phyloP scores from a whole-genome alignment of 2,329 filamentous ascomycete species.

The Nemania abortiva region DNA sequence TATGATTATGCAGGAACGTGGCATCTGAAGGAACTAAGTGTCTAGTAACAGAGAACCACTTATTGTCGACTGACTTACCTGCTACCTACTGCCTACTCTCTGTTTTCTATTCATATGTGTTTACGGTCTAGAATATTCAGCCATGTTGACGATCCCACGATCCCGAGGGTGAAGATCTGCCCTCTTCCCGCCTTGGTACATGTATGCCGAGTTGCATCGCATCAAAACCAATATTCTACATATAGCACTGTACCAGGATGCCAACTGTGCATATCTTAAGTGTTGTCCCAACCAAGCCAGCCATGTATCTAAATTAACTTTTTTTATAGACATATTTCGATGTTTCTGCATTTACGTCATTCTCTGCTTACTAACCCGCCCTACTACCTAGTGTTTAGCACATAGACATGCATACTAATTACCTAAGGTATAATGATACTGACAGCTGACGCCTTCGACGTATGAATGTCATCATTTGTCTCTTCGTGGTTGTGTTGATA shows the following conservation, averaged over 20 bases:
- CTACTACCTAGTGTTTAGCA: neutral
- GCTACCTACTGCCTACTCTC: neutral
- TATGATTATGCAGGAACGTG: conserved; percentile 30
- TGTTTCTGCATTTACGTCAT: neutral
- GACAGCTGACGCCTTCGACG: neutral
- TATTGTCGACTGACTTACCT: neutral
- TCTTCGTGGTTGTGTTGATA: neutral
- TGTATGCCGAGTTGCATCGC: too few relatives aligned
- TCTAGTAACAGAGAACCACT: conserved; percentile 7
- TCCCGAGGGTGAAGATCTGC: too few relatives aligned
- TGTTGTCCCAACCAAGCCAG: conserved; percentile 21
- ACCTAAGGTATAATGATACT: neutral
- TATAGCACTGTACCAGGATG: conserved; percentile 10
- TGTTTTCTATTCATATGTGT: neutral
- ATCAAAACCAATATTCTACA: too few relatives aligned
- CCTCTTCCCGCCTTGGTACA: neutral
- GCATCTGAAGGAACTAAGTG: conserved; percentile 1
- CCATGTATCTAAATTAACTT: neutral
- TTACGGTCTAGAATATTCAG: too few relatives aligned
- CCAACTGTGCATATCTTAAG: conserved; percentile 11
- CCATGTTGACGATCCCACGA: too few relatives aligned
- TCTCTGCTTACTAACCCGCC: neutral
- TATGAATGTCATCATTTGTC: conserved; percentile 1
- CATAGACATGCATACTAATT: neutral
- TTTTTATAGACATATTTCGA: neutral